These are phyloP conservation scores for Apium graveolens DNA, from an alignment of 129 eudicot species.

Conservation along the genomic window DNA sequence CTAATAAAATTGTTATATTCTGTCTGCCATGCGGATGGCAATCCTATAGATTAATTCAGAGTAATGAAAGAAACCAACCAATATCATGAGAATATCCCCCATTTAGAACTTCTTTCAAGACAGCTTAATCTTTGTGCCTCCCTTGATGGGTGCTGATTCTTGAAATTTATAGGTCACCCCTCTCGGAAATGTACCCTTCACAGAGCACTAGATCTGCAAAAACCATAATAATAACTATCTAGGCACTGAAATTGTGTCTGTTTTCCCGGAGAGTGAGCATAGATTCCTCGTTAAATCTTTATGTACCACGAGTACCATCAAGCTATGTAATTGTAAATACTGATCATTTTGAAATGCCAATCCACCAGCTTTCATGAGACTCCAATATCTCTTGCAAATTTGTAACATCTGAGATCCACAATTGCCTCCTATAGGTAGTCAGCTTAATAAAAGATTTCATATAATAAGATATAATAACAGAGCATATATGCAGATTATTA, in stretches of 20 bases:
- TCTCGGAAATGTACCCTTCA: neutral
- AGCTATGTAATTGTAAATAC: neutral
- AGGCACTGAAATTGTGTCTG: neutral
- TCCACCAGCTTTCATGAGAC: neutral
- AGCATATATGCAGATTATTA: neutral
- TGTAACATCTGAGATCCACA: neutral
- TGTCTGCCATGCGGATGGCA: conserved; percentile 13
- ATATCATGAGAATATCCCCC: neutral
- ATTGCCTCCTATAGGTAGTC: neutral
- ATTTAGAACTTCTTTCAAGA: neutral
- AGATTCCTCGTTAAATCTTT: neutral
- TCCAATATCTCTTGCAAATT: neutral
- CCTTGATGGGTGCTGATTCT: conserved; percentile 7
- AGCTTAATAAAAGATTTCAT: neutral
- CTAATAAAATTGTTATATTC: conserved; percentile 5
- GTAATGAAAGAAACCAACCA: neutral
- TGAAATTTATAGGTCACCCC: neutral
- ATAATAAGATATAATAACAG: neutral
- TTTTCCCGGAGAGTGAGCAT: neutral
- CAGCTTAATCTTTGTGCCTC: conserved; percentile 12
- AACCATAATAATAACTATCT: neutral
- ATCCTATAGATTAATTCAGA: neutral
- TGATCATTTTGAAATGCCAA: neutral
- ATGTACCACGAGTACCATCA: neutral
- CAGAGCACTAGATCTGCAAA: neutral